phyloP scores from a whole-genome alignment of 2,329 filamentous ascomycete species.

The Ophiostoma pallidulum region DNA sequence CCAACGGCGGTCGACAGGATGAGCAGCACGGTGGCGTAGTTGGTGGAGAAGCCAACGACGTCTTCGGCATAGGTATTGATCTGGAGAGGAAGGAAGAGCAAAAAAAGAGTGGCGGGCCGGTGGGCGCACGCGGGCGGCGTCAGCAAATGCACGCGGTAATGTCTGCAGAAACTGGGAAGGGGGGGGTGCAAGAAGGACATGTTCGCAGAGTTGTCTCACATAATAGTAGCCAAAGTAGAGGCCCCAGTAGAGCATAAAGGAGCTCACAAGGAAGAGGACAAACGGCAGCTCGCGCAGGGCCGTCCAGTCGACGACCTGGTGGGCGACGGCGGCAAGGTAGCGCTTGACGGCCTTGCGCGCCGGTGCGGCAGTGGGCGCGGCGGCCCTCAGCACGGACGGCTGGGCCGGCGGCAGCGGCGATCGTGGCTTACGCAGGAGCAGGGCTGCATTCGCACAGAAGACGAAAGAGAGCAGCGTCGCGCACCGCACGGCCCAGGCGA shows the following conservation, averaged over 20 bases:
- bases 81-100: conserved; percentile 17
- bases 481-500: conserved; percentile 54
- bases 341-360: not conserved
- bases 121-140: too few species aligned
- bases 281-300: conserved; percentile 43
- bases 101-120: too few species aligned
- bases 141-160: too few species aligned
- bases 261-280: conserved; percentile 28
- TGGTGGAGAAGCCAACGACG: conserved; percentile 35
- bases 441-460: conserved; percentile 30
- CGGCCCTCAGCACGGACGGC: not conserved
- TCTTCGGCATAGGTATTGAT: conserved; percentile 26
- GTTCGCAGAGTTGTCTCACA: conserved; percentile 20
- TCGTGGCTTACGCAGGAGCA: conserved; percentile 34
- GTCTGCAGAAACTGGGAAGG: too few species aligned
- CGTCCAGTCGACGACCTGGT: conserved; percentile 39
- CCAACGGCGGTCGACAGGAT: conserved; percentile 49
- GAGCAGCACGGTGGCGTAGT: conserved; percentile 43
- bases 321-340: conserved; percentile 14
- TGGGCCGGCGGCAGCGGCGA: not conserved
- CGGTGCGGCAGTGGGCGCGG: not conserved
- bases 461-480: conserved; percentile 50
- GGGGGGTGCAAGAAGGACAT: too few species aligned
- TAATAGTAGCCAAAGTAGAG: conserved; percentile 46
- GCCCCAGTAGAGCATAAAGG: conserved; percentile 36